A percentile compares a stretch with the other conserved stretches of the same genome.
Conservation (phyloP, 2,329 filamentous ascomycete species). For the Fonsecaea multimorphosa region DNA sequence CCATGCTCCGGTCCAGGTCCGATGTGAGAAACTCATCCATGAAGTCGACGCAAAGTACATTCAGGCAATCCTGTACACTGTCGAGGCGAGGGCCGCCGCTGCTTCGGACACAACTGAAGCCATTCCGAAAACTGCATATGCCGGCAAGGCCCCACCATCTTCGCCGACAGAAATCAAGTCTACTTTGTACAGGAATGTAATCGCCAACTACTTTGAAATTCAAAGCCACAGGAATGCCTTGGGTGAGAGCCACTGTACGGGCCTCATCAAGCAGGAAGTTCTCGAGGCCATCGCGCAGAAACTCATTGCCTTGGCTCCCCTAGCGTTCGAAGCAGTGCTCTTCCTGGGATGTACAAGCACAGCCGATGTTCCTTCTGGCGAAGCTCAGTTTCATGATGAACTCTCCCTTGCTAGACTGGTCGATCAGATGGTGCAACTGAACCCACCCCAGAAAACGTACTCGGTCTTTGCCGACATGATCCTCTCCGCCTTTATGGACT, state of each 20-base stretch:
- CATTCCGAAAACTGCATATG: slow-evolving; percentile 34
- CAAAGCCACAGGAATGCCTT: not conserved
- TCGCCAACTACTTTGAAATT: slow-evolving; percentile 28
- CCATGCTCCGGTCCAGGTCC: not conserved
- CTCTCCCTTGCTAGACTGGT: slow-evolving; percentile 63
- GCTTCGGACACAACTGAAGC: slow-evolving; percentile 30
- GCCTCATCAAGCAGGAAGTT: not conserved
- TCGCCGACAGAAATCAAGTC: slow-evolving; percentile 25
- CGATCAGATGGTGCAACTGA: slow-evolving; percentile 43
- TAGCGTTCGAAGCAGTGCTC: slow-evolving; percentile 38
- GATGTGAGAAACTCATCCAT: slow-evolving; percentile 16
- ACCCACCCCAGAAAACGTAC: slow-evolving; percentile 54
- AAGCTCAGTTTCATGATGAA: slow-evolving; percentile 51
- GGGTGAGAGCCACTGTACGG: not conserved
- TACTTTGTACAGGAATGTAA: slow-evolving; percentile 32
- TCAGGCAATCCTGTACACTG: slow-evolving; percentile 34
- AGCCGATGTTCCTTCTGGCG: not conserved
- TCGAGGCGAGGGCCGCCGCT: slow-evolving; percentile 27
- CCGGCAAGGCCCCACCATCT: slow-evolving; percentile 21
- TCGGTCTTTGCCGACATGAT: slow-evolving; percentile 72
- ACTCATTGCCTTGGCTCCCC: slow-evolving; percentile 29
- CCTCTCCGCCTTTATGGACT: slow-evolving; percentile 45
- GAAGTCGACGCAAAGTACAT: slow-evolving; percentile 24
- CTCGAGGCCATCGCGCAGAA: slow-evolving; percentile 22
- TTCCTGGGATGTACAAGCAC: slow-evolving; percentile 23